Conservation (phyloP, 2,329 filamentous ascomycete genomes). For the Aspergillus pseudoterreus region DNA sequence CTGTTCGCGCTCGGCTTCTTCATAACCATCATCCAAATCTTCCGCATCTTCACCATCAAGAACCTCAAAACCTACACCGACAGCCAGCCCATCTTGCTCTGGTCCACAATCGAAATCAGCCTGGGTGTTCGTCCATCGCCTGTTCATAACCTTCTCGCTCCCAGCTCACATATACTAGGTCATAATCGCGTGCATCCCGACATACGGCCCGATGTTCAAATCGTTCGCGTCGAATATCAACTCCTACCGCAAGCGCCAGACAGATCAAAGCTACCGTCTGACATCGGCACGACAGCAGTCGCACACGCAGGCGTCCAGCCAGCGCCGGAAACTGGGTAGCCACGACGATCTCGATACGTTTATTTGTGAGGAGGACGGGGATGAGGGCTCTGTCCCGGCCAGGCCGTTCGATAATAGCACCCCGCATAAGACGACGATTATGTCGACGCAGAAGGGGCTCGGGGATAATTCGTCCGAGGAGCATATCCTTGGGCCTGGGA, state of each 20-base stretch:
- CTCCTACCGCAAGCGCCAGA: slow-evolving; percentile 13
- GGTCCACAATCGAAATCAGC: slow-evolving; percentile 47
- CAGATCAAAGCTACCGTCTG: neutral
- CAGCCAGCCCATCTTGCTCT: slow-evolving; percentile 41
- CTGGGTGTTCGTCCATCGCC: slow-evolving; percentile 31
- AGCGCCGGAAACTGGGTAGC: neutral
- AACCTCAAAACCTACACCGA: slow-evolving; percentile 45
- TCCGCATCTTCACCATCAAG: slow-evolving; percentile 50
- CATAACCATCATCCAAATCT: slow-evolving; percentile 49
- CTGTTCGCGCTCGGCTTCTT: slow-evolving; percentile 51
- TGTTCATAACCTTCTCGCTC: neutral
- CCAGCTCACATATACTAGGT: slow-evolving; percentile 16
- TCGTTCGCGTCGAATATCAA: slow-evolving; percentile 16
- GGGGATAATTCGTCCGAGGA: slow-evolving; percentile 5
- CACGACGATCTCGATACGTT: neutral
- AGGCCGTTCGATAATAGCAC: neutral
- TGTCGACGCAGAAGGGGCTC: neutral
- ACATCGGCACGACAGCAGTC: neutral
- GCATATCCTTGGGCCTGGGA: neutral
- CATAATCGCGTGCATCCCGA: slow-evolving; percentile 42
- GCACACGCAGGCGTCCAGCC: neutral
- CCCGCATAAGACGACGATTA: slow-evolving; percentile 5
- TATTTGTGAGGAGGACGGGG: neutral
- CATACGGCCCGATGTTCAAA: slow-evolving; percentile 41
- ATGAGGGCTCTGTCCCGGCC: neutral